phyloP scores from a whole-genome alignment of 352 stramenopile genomes.

The Paralagenidium karlingii region DNA sequence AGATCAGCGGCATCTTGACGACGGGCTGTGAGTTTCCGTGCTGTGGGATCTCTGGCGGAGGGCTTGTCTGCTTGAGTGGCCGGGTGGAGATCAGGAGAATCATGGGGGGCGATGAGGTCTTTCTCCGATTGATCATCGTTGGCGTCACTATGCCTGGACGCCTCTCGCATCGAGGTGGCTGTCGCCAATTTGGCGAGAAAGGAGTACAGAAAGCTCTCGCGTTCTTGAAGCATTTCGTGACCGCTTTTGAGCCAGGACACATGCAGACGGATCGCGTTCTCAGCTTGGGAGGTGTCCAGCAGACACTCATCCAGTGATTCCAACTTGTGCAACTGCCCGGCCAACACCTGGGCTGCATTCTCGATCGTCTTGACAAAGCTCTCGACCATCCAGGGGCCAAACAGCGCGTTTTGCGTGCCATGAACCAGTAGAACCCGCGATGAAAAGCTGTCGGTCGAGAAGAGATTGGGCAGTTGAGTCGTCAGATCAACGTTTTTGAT shows the following conservation, averaged over 20 bases:
- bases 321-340: conserved; percentile 1
- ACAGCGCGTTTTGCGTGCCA: conserved; percentile 35
- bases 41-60: no score
- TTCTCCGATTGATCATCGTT: not conserved
- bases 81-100: not conserved
- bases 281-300: conserved; percentile 1
- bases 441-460: no score
- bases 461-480: conserved; percentile 19
- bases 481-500: conserved; percentile 24
- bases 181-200: conserved; percentile 17
- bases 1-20: no score
- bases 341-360: conserved; percentile 7
- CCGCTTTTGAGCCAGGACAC: conserved; percentile 66
- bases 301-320: conserved; percentile 5
- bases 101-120: not conserved
- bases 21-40: no score
- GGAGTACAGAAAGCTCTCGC: conserved; percentile 29
- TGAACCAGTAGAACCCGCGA: conserved; percentile 51
- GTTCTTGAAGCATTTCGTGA: conserved; percentile 59
- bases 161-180: not conserved
- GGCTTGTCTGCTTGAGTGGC: no score
- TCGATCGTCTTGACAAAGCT: conserved; percentile 5
- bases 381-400: conserved; percentile 18
- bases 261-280: conserved; percentile 13
- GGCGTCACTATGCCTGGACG: not conserved